Evolutionary conservation across 2,329 filamentous ascomycete species (phyloP).

Genomic region (Colletotrichum sp.): DNA sequence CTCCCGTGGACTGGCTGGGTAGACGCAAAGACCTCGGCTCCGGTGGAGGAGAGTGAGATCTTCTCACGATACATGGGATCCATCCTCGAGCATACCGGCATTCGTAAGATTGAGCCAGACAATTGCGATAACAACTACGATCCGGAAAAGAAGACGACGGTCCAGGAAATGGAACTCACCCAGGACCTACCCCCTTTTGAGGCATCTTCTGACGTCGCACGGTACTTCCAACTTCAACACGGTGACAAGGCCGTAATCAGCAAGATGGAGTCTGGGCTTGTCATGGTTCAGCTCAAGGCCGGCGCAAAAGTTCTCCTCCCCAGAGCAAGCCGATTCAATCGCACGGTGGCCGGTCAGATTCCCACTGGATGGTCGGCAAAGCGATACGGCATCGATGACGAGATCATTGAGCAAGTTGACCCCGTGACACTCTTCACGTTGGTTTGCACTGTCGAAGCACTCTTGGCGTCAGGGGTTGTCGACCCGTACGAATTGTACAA

Average conservation of each 20-base stretch:
- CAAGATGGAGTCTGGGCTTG: conserved; percentile 93
- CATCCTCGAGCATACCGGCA: conserved; percentile 95
- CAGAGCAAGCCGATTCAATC: conserved; percentile 94
- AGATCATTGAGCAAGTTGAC: conserved; percentile 97
- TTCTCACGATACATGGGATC: conserved; percentile 96
- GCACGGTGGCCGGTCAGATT: conserved; percentile 94
- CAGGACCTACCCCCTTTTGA: conserved; percentile 97
- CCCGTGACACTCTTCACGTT: conserved; percentile 94
- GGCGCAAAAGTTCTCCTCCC: conserved; percentile 93
- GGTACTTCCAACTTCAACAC: conserved; percentile 96
- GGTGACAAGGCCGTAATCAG: conserved; percentile 97
- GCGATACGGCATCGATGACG: conserved; percentile 93
- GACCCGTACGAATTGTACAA: conserved; percentile 35
- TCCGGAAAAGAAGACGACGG: conserved; percentile 95
- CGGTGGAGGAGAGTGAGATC: conserved; percentile 96
- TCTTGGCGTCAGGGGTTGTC: conserved; percentile 91
- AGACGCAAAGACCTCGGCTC: conserved; percentile 89
- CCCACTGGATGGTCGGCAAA: conserved; percentile 97
- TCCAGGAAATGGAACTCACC: conserved; percentile 93
- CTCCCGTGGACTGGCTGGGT: conserved; percentile 97
- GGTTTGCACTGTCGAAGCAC: conserved; percentile 88
- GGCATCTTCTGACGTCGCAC: conserved; percentile 92
- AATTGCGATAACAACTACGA: conserved; percentile 70
- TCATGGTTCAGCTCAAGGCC: conserved; percentile 91
- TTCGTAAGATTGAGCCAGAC: conserved; percentile 96